A percentile compares a stretch with the other conserved stretches of the same genome.
Evolutionary conservation across 768 basidiomycete species (phyloP).

Genomic region (Auriculariales sp.): DNA sequence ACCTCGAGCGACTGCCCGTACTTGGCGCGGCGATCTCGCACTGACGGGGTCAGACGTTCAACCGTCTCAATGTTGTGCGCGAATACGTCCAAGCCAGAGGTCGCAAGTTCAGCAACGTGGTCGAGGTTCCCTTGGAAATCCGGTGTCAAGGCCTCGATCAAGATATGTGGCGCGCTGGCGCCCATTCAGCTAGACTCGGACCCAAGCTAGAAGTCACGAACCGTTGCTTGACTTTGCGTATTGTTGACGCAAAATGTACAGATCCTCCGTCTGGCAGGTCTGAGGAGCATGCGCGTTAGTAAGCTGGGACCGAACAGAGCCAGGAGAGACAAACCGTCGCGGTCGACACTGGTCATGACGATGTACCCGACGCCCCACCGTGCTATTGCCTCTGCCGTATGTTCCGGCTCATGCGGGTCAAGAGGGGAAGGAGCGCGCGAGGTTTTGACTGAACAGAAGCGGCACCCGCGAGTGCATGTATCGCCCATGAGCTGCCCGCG

Average conservation of each 20-base stretch:
- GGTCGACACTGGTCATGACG: constrained; percentile 89
- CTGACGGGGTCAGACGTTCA: constrained; percentile 87
- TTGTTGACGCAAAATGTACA: constrained; percentile 89
- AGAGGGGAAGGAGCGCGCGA: constrained; percentile 76
- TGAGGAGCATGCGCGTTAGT: constrained; percentile 16
- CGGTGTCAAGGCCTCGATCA: constrained; percentile 91
- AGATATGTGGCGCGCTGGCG: constrained; percentile 77
- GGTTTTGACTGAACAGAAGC: constrained; percentile 96
- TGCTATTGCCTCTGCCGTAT: constrained; percentile 95
- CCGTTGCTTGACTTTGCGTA: constrained; percentile 93
- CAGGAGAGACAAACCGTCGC: constrained; percentile 57
- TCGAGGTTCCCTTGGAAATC: constrained; percentile 77
- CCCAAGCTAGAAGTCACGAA: constrained; percentile 17
- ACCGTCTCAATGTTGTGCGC: constrained; percentile 96
- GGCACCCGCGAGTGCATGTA: constrained; percentile 93
- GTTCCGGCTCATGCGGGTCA: constrained; percentile 92
- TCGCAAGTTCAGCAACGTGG: constrained; percentile 69
- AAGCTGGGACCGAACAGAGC: neutral
- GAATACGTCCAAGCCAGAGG: constrained; percentile 91
- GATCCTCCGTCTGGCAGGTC: constrained; percentile 89
- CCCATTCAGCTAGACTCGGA: neutral
- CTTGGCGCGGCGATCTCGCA: constrained; percentile 87
- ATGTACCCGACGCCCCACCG: constrained; percentile 98
- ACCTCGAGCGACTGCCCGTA: constrained; percentile 77
- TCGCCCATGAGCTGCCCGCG: constrained; percentile 83